Evolutionary conservation across 2,329 filamentous ascomycete species (phyloP), one percentile per base, ranked within the genome.

Genomic region (Tolypocladium inflatum): DNA sequence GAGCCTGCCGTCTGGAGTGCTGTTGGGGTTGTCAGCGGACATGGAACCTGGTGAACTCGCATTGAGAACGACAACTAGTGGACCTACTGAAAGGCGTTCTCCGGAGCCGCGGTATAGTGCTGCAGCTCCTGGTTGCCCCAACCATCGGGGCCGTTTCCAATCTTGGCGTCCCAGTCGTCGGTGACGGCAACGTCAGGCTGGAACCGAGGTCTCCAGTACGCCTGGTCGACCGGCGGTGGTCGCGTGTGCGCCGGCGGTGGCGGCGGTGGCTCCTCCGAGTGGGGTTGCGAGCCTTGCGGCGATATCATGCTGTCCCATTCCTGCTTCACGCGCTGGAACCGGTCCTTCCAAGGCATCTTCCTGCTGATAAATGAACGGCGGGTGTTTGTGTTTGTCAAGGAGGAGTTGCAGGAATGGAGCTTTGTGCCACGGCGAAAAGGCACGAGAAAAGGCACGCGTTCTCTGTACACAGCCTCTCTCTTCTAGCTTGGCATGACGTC

Each of bases 71-170:
- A 19, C 38, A 10, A 7, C 3, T 4, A 19, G 13, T 10, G 7
- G 35, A 59, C 70, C 38, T 60, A 74, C 73, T 83, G 75, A 66
- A 85, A 85, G 26, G 77, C 77, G 64, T 85, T 85, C 5, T 71
- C 65, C 0, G 74, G 67, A 13, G 71, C 67, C 39, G 76, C 70
- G 7, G 79, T 80, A 66, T 85, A 85, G 70, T 81, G 78, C 68
- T 85, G 76, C 54, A 81, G 71, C 70, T 85, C 82, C 60, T 82
- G 78, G 65, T 85, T 85, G 26, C 82, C 82, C 82, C 82, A 85
- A 42, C 82, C 82, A 64, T 82, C 76, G n/a, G 75, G 76, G 35
- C 82, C 82, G 39, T 78, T 78, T 35, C 78, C 76, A 53, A 79
- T 73, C 66, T 83, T 80, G 37, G 80, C 77, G 5, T 80, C 71